Conservation (phyloP, 2,329 filamentous ascomycete species). For the Colletotrichum liriopes region DNA sequence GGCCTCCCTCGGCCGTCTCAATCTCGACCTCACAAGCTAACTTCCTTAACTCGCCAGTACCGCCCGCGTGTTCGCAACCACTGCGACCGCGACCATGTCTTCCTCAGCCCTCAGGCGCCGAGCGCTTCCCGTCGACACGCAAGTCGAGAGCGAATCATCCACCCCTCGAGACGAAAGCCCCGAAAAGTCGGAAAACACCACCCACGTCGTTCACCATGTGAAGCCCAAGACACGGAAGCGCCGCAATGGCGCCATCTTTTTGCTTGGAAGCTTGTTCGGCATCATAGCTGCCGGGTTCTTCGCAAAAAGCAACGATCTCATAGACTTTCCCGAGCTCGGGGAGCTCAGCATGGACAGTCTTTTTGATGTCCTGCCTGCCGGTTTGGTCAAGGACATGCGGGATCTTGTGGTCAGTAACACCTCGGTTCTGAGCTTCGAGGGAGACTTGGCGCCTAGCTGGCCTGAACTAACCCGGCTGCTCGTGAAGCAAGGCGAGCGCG, state of each 20-base stretch:
- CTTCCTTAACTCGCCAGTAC: not conserved
- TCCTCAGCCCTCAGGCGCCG: slow-evolving; percentile 39
- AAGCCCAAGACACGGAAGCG: slow-evolving; percentile 75
- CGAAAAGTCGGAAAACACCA: slow-evolving; percentile 52
- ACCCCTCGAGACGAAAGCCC: slow-evolving; percentile 54
- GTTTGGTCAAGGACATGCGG: slow-evolving; percentile 87
- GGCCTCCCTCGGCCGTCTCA: not conserved
- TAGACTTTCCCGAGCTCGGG: slow-evolving; percentile 80
- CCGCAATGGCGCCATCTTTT: slow-evolving; percentile 86
- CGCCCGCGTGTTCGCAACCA: not conserved
- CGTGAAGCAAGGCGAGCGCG: slow-evolving; percentile 83
- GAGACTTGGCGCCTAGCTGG: slow-evolving; percentile 4
- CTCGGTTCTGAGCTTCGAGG: slow-evolving; percentile 6
- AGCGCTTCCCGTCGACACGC: slow-evolving; percentile 47
- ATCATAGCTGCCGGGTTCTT: slow-evolving; percentile 92
- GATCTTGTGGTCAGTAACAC: slow-evolving; percentile 80
- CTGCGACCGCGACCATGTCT: slow-evolving; percentile 33
- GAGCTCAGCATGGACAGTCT: slow-evolving; percentile 89
- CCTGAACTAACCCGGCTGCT: slow-evolving; percentile 39
- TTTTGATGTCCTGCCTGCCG: slow-evolving; percentile 89
- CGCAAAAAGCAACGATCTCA: slow-evolving; percentile 89
- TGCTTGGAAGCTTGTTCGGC: slow-evolving; percentile 90
- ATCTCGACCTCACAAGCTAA: slow-evolving; percentile 11
- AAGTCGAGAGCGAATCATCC: slow-evolving; percentile 44
- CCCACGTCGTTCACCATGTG: slow-evolving; percentile 59